Conservation (phyloP, 768 basidiomycete species). For the Psilocybe subaeruginosa region DNA sequence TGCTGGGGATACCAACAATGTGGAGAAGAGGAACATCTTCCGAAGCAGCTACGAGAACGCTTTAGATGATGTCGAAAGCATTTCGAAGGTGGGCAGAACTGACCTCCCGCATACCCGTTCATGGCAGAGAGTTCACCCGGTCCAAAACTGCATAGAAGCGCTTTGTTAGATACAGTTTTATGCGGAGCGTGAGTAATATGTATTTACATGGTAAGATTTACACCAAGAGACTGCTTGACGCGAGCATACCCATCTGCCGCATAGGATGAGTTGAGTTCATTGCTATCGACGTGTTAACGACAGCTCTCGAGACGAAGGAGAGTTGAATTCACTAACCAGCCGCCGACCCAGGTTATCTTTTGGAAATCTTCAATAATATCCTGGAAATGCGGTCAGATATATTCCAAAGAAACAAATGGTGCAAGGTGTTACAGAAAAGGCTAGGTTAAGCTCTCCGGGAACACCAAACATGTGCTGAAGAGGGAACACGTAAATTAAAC, state of each 20-base stretch:
- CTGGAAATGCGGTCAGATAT: slow-evolving; percentile 31
- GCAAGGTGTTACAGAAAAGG: slow-evolving; percentile 44
- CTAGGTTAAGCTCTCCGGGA: slow-evolving; percentile 83
- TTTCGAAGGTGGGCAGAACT: slow-evolving; percentile 9
- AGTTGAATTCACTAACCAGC: slow-evolving; percentile 49
- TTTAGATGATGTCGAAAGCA: background rate
- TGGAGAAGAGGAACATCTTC: slow-evolving; percentile 91
- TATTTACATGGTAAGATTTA: slow-evolving; percentile 37
- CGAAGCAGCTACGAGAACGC: slow-evolving; percentile 56
- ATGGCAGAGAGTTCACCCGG: slow-evolving; percentile 90
- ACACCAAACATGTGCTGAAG: slow-evolving; percentile 63
- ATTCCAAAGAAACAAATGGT: background rate
- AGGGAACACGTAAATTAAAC: background rate
- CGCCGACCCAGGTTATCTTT: slow-evolving; percentile 81
- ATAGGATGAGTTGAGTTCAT: slow-evolving; percentile 84
- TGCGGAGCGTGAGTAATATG: background rate
- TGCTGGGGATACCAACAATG: slow-evolving; percentile 82
- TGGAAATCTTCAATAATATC: slow-evolving; percentile 79
- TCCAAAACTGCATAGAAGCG: slow-evolving; percentile 59
- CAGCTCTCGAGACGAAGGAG: background rate
- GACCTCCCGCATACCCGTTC: slow-evolving; percentile 80
- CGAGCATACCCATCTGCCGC: slow-evolving; percentile 94
- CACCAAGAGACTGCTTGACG: slow-evolving; percentile 68
- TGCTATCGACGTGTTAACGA: slow-evolving; percentile 41
- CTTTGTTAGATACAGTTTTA: background rate